phyloP scores from a whole-genome alignment of 2,329 filamentous ascomycete genomes.

The Lachnellula arida region DNA sequence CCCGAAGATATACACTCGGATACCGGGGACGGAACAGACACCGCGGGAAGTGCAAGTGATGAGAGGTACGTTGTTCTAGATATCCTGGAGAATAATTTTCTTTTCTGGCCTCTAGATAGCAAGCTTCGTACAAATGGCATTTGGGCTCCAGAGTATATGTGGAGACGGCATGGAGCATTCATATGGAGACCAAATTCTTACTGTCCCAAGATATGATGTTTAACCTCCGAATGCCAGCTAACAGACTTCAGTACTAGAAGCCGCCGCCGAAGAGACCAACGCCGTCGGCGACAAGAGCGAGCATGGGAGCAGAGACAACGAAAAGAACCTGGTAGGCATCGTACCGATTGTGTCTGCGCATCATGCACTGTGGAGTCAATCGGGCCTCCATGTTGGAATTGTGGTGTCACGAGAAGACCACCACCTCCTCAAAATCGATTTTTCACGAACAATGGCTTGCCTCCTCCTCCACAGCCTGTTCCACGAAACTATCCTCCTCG shows the following conservation, averaged over 20 bases:
- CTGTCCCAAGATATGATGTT: neutral
- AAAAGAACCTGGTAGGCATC: conserved; percentile 43
- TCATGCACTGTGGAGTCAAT: conserved; percentile 34
- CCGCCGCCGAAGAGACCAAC: conserved; percentile 32
- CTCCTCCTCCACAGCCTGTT: conserved; percentile 16
- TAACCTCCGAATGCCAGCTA: conserved; percentile 1
- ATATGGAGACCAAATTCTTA: neutral
- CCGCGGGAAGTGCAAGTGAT: conserved; percentile 34
- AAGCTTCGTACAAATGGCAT: too few species aligned
- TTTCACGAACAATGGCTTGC: conserved; percentile 14
- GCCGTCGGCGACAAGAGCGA: conserved; percentile 34
- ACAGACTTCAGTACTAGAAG: conserved; percentile 26
- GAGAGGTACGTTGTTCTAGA: conserved; percentile 26
- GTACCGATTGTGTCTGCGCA: conserved; percentile 41
- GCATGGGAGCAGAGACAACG: conserved; percentile 36
- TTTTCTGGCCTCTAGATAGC: too few species aligned
- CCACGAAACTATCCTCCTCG: conserved; percentile 15
- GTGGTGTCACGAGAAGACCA: conserved; percentile 32
- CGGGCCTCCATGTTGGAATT: conserved; percentile 40
- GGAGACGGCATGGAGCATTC: neutral
- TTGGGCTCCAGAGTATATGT: too few species aligned
- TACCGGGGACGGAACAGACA: conserved; percentile 31
- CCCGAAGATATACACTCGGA: conserved; percentile 20
- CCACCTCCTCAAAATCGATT: conserved; percentile 22
- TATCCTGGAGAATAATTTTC: neutral